Evolutionary conservation across 1,284 basidiomycete genomes (phyloP).

Genomic region (Cryptococcus hybrid): DNA sequence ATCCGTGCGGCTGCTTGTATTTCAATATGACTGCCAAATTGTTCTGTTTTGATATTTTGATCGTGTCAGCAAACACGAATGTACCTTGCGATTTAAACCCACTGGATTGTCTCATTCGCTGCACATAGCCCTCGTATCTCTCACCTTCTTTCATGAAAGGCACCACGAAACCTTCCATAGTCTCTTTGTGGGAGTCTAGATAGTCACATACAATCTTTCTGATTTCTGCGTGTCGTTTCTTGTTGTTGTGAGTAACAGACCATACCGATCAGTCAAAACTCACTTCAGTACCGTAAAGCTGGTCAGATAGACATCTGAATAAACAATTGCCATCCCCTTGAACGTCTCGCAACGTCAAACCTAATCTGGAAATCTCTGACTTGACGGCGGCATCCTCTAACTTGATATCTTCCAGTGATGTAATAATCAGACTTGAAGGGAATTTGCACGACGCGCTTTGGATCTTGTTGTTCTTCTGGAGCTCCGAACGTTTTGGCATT

Average conservation of each 20-base stretch:
- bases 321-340: slow-evolving; percentile 46
- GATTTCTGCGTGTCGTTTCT: slow-evolving; percentile 38
- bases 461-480: slow-evolving; percentile 12
- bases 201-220: slow-evolving; percentile 42
- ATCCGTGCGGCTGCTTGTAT: slow-evolving; percentile 41
- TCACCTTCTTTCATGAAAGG: slow-evolving; percentile 37
- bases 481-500: background rate
- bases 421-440: slow-evolving; percentile 12
- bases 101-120: slow-evolving; percentile 38
- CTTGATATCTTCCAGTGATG: slow-evolving; percentile 15
- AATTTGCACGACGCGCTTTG: slow-evolving; percentile 11
- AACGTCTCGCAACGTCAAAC: slow-evolving; percentile 36
- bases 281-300: slow-evolving; percentile 37
- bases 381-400: slow-evolving; percentile 13
- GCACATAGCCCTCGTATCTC: slow-evolving; percentile 37
- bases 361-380: slow-evolving; percentile 24
- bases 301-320: slow-evolving; percentile 40
- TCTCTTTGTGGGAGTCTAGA: slow-evolving; percentile 30
- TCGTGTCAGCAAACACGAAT: background rate
- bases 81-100: slow-evolving; percentile 8
- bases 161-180: slow-evolving; percentile 35
- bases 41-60: slow-evolving; percentile 12
- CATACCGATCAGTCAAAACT: background rate
- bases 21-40: slow-evolving; percentile 43
- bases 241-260: background rate